Base-by-base conservation (phyloP, 1,139 yeast species). In the Saccharomyces pastorianus region DNA sequence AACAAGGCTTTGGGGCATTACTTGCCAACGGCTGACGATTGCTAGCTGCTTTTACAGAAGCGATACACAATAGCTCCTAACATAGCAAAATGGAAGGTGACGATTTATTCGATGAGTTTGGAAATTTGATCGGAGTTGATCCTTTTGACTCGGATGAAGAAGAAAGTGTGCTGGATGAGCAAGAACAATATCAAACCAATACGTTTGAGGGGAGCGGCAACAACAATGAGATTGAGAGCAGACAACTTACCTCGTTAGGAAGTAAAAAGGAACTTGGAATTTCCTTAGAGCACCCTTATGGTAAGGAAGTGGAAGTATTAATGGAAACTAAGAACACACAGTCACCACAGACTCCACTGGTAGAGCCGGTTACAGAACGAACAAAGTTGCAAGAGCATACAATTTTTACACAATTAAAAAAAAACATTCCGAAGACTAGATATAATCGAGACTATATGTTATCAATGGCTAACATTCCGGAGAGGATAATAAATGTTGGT, bases 401-500 rank as follows among this genome's bases (percentile, higher is more conserved):
- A 1, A 51, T 63, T 4, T 64, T 61, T 49, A 58, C 63, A 6
- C 58, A 58, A 28, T 42, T 53, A 20, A 51, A 54, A 14, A 61
- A 57, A 11, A 73, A 71, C 6, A 69, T 85, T 5, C 96, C 96
- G 0, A 71, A 72, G 46, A 78, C 85, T 0, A 69, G 68, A 0
- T 90, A 83, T 62, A 80, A 88, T 2, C 77, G 88, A 55, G 80
- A 81, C 8, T 93, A 83, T 63, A 77, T 86, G 74, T 61, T 75
- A 4, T 72, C 75, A 9, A 65, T 81, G 50, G 72, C 83, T 70
- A 62, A 69, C 2, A 62, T 80, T 0, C 90, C 96, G 0, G 83
- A 82, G 14, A 82, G 86, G 61, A 77, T 85, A 27, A 77, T 96
- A 55, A 91, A 87, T 67, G 72, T 91, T n/a, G 87, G 93, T 0